Percentiles rank a stretch among this genome's conserved stretches.
Conservation (phyloP, 441 rosid species). For the Theobroma grandiflorum region DNA sequence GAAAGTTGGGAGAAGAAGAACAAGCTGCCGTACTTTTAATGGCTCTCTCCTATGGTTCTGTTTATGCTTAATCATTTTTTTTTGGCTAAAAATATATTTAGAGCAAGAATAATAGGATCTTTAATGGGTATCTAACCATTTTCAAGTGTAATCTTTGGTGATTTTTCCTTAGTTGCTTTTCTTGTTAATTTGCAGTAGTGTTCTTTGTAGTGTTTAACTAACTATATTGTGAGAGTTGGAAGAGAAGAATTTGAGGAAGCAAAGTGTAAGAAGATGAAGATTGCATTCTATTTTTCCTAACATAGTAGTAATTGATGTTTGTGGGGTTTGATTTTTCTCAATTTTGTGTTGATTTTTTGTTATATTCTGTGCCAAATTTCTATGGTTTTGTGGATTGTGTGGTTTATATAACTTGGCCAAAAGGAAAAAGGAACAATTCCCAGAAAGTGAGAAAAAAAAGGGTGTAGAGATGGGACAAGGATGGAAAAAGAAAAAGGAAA, state of each 20-base stretch:
- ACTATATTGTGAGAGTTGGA: slow-evolving; percentile 20
- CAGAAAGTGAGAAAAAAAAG: neutral
- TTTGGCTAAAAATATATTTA: neutral
- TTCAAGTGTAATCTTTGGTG: slow-evolving; percentile 22
- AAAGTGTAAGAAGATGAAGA: slow-evolving; percentile 38
- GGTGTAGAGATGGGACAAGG: neutral
- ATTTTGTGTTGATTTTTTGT: too few relatives aligned
- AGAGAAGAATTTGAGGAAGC: slow-evolving; percentile 15
- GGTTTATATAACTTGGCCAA: slow-evolving; percentile 6
- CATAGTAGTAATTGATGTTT: slow-evolving; percentile 11
- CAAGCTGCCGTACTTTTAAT: slow-evolving; percentile 89
- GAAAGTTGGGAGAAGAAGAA: slow-evolving; percentile 84
- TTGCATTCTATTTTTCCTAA: slow-evolving; percentile 33
- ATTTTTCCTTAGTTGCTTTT: slow-evolving; percentile 18
- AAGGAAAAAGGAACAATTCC: neutral
- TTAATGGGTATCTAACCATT: slow-evolving; percentile 37
- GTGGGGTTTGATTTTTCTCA: neutral
- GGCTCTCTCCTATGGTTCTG: slow-evolving; percentile 86
- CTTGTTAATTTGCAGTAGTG: neutral
- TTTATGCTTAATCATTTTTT: slow-evolving; percentile 53
- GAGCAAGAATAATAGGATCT: slow-evolving; percentile 2
- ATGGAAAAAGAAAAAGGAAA: neutral
- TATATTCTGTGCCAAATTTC: neutral
- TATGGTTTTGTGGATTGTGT: neutral
- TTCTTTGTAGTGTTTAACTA: slow-evolving; percentile 12